phyloP scores from a whole-genome alignment of 805 yeast genomes.

The Candida ponderosae region DNA sequence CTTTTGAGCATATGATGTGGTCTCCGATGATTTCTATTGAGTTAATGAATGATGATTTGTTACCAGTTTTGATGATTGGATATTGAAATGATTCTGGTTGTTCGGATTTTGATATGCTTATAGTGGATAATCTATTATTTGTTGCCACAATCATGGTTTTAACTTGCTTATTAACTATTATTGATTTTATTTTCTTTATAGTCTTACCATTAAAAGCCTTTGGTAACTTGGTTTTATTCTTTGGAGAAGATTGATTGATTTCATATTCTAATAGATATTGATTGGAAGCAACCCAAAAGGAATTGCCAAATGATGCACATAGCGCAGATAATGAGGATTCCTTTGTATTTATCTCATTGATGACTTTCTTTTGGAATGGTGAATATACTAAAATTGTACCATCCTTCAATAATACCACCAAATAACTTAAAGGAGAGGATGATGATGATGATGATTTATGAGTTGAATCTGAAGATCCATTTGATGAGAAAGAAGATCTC shows the following conservation, averaged over 20 bases:
- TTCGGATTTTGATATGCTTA: not conserved
- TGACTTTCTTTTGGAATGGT: slow-evolving; percentile 31
- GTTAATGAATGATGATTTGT: not conserved
- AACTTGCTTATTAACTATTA: not conserved
- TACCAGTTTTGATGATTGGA: not conserved
- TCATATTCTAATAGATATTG: slow-evolving; percentile 9
- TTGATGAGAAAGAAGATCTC: slow-evolving; percentile 17
- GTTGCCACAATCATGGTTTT: not conserved
- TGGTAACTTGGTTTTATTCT: slow-evolving; percentile 4
- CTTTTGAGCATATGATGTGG: not conserved
- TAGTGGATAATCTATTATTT: not conserved
- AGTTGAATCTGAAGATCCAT: slow-evolving; percentile 10
- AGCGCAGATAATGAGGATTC: slow-evolving; percentile 21
- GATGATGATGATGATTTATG: no score
- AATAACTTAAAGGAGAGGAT: no score
- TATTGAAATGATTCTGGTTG: not conserved
- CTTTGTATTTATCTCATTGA: slow-evolving; percentile 26
- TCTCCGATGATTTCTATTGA: not conserved
- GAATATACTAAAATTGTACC: slow-evolving; percentile 37
- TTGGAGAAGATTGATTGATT: slow-evolving; percentile 10
- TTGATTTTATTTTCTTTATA: not conserved
- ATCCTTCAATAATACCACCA: slow-evolving; percentile 25
- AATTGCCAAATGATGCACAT: slow-evolving; percentile 13
- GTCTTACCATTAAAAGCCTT: slow-evolving; percentile 3
- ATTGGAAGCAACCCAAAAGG: slow-evolving; percentile 22